Evolutionary conservation across 225 moss, liverwort and hornwort genomes (phyloP), one percentile per base, ranked within the genome.

Genomic region (Straminergon stramineum): DNA sequence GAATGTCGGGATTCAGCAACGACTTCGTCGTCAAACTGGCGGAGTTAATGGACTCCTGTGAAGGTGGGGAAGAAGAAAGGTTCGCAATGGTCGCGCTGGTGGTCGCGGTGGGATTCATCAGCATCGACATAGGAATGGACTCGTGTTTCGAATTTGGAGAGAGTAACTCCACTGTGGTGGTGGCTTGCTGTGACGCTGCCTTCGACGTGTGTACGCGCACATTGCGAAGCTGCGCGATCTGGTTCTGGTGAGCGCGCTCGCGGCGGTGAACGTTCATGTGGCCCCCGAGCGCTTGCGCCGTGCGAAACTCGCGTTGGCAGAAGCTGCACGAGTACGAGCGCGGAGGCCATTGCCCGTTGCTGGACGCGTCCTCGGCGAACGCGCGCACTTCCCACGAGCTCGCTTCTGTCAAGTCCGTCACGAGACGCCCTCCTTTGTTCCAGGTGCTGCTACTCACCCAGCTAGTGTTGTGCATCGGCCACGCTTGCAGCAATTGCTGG

Each of bases 201-300:
- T 88, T 79, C 31, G 83, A 31, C 21, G 90, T 11, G 34, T 64
- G 61, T 10, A 84, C 55, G 43, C 87, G 89, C 22, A 89, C 81
- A 58, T 70, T 91, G 56, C 93, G 93, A 21, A 96, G 88, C 32
- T 90, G 92, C 8, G 96, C 96, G 75, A 94, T 84, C 85, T 95
- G 94, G 77, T 95, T 96, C 16, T 94, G 95, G 61, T 96, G 96
- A 19, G 94, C 96, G 5, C 96, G 93, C 91, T 97, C 96, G 34
- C 94, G 94, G 17, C 96, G 90, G 88, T 97, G 97, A 81, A 97
- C 96, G 81, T 97, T 97, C 97, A 97, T 97, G 91, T 97, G 97
- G 1, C 97, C 97, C 53, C 97, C 97, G 51, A 97, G 88, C 12
- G 97, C 96, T 82, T 97, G 97, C 35, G 97, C 97, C 4, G 97